Evolutionary conservation across 306 rosid genomes (phyloP).

Genomic region (Prunus fruticosa): DNA sequence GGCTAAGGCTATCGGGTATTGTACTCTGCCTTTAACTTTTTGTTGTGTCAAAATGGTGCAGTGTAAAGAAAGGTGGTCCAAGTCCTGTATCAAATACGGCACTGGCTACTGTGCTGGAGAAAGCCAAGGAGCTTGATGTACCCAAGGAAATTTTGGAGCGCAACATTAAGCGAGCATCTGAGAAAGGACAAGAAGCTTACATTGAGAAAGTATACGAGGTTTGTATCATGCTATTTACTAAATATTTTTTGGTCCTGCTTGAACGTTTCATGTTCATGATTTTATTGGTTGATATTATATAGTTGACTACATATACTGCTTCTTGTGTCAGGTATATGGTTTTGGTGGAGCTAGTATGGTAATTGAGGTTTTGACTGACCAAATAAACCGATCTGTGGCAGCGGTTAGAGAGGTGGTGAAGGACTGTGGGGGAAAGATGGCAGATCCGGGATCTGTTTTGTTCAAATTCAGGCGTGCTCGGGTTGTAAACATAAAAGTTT

Average conservation of each 20-base stretch:
- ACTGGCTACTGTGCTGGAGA: constrained; percentile 73
- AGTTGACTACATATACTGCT: constrained; percentile 1
- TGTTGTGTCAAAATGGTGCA: constrained; percentile 31
- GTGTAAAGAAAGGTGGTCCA: constrained; percentile 83
- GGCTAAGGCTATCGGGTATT: not conserved
- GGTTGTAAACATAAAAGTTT: constrained; percentile 64
- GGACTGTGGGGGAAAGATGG: constrained; percentile 97
- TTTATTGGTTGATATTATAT: not conserved
- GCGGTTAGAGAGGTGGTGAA: constrained; percentile 74
- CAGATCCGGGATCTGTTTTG: constrained; percentile 82
- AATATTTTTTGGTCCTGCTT: not conserved
- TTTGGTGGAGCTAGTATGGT: constrained; percentile 93
- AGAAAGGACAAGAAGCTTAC: constrained; percentile 92
- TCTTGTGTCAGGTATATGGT: constrained; percentile 68
- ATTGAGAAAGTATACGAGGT: constrained; percentile 66
- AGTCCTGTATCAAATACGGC: constrained; percentile 61
- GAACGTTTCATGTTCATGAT: not conserved
- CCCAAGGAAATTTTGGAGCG: constrained; percentile 89
- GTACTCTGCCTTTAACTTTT: not conserved
- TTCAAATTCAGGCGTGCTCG: constrained; percentile 86
- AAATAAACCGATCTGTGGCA: constrained; percentile 78
- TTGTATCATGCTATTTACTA: constrained; percentile 18
- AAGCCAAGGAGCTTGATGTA: constrained; percentile 93
- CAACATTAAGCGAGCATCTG: constrained; percentile 83
- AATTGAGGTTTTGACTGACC: constrained; percentile 89